Evolutionary conservation across 805 yeast species (phyloP).

Genomic region (Lipomyces spencermartinsiae): DNA sequence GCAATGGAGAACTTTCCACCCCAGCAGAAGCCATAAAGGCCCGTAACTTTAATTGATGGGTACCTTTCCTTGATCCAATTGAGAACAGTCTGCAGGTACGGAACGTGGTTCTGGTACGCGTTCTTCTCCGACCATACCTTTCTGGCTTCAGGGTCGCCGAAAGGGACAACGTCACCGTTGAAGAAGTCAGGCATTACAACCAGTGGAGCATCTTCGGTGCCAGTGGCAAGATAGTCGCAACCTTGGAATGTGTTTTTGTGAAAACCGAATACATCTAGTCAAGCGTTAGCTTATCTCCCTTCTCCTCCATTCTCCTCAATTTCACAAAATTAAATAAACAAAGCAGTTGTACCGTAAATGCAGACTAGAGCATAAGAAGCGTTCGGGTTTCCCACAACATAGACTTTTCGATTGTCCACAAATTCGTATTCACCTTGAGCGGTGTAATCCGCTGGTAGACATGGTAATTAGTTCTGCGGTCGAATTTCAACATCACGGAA

Average conservation of each 20-base stretch:
- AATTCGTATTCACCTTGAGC: slow-evolving; percentile 19
- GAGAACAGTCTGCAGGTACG: slow-evolving; percentile 15
- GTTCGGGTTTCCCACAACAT: slow-evolving; percentile 22
- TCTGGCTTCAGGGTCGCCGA: slow-evolving; percentile 16
- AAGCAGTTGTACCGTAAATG: slow-evolving; percentile 24
- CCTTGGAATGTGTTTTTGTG: slow-evolving; percentile 36
- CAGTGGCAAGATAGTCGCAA: slow-evolving; percentile 32
- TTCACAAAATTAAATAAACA: not conserved
- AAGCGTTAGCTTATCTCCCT: not conserved
- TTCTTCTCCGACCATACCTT: slow-evolving; percentile 24
- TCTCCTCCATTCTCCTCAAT: not conserved
- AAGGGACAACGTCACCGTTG: slow-evolving; percentile 14
- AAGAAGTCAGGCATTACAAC: slow-evolving; percentile 39
- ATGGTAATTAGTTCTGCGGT: not conserved
- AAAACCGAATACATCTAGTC: slow-evolving; percentile 32
- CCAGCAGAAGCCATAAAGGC: slow-evolving; percentile 39
- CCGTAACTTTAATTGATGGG: slow-evolving; percentile 24
- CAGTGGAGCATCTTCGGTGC: slow-evolving; percentile 23
- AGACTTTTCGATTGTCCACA: slow-evolving; percentile 19
- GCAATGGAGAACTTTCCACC: slow-evolving; percentile 35
- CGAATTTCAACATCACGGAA: not conserved
- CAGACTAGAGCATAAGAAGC: slow-evolving; percentile 28
- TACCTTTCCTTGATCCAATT: slow-evolving; percentile 17
- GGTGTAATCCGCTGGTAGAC: slow-evolving; percentile 27
- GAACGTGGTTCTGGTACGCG: slow-evolving; percentile 12